A percentile compares a stretch with the other conserved stretches of the same genome.
These are phyloP conservation scores for Apostasia shenzhenica DNA, from an alignment of 106 monocot species.

Conservation along the genomic window DNA sequence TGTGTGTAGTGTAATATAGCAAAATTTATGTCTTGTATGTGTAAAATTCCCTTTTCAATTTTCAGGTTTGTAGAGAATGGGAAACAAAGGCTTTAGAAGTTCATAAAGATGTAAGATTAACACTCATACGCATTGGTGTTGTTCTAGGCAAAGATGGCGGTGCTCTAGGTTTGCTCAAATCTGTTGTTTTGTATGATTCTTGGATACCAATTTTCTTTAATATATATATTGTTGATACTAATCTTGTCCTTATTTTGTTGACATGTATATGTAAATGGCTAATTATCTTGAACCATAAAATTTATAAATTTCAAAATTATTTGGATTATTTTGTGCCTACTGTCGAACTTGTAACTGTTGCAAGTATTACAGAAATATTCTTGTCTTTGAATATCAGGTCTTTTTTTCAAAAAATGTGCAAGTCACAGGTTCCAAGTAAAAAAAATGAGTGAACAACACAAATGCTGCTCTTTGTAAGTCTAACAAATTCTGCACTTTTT, in stretches of 20 bases:
- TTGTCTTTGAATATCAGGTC: too few species aligned
- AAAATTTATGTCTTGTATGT: background rate
- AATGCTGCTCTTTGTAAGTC: too few species aligned
- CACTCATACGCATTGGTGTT: constrained; percentile 74
- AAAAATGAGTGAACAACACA: too few species aligned
- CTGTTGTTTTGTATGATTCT: background rate
- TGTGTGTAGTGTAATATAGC: background rate
- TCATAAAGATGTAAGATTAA: constrained; percentile 58
- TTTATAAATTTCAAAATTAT: too few species aligned
- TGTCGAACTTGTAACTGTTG: too few species aligned
- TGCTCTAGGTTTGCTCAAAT: constrained; percentile 57
- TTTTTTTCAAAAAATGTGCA: too few species aligned
- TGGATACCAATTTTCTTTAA: background rate
- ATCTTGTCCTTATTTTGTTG: background rate
- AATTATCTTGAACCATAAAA: too few species aligned
- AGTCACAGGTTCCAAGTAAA: too few species aligned
- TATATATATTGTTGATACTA: background rate
- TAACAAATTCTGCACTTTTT: background rate
- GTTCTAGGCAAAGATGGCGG: constrained; percentile 90
- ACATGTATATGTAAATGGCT: too few species aligned
- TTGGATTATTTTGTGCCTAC: too few species aligned
- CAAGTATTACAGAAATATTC: too few species aligned
- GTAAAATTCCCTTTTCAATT: background rate
- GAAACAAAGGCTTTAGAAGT: constrained; percentile 65
- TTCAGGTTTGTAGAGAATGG: constrained; percentile 89